Base-by-base conservation (phyloP, 768 basidiomycete genomes). In the Cubamyces sp. region DNA sequence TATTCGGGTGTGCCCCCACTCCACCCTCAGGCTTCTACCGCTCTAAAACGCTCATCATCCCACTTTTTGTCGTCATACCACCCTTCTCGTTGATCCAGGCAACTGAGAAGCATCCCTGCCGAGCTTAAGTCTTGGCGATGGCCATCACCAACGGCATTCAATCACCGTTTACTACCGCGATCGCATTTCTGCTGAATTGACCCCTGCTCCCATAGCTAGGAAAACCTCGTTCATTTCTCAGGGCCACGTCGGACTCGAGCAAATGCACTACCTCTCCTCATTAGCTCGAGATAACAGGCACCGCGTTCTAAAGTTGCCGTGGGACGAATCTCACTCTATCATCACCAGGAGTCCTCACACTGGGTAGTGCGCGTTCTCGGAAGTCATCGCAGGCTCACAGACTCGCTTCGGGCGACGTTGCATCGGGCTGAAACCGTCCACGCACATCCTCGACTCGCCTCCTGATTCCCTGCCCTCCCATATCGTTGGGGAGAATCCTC, bases 301-400 rank as follows among this genome's bases (percentile, higher is more conserved):
- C 49, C 12, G 18, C 15, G 19, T 5, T 28, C 25, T 28, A 9
- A 28, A 30, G 40, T 23, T 15, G 23, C 12, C 57, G 57, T 59
- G 57, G 26, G 57, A 59, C 19, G 2, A 21, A 52, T 43, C 57
- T 45, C 49, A 51, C 40, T 43, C 49, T 51, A 59, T 43, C 57
- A 14, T 49, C 30, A 21, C 30, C 8, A 39, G 12, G 6, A 6
- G n/a, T 19, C 4, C 19, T 41, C 57, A 50, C 40, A 19, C 37
- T 14, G 5, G 3, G 14, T 30, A 21, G 41, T 21, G 15, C 30
- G 8, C 28, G 18, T 19, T 26, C 26, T 42, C 16, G 48, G 57
- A 51, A 50, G 40, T 26, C 18, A n/a, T 9, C 42, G 34, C 19
- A 45, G 11, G 3, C 47, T 30, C 47, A 26, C 57, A 59, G 49